Base-by-base conservation (phyloP, 345 rosid genomes). In the Murraya koenigii region DNA sequence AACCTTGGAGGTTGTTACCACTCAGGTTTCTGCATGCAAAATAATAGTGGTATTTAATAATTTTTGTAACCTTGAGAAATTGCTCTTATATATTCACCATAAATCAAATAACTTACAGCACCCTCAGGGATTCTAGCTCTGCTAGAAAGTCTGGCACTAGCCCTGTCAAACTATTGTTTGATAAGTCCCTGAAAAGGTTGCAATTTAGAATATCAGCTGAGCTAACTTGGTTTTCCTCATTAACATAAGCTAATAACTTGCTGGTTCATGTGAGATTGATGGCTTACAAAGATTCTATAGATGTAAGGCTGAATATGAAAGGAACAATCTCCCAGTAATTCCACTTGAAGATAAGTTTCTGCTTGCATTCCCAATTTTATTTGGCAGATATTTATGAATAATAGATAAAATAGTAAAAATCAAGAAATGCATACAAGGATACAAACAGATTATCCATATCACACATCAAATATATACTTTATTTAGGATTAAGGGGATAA, bases 151-250 rank as follows among this genome's bases (percentile, higher is more conserved):
- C 74, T 0, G 93, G 93, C 62, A 87, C 70, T 56, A 52, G 36
- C 5, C 90, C 92, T 0, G 75, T 80, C 80, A 89, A 82, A 72
- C 65, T 83, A 64, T 87, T 87, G 75, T 84, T 82, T n/a, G 90
- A 87, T 47, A 87, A 82, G 72, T 89, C 90, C 77, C 92, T 89
- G 68, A 8, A 22, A 35, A 33, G 4, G 28, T 35, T 19, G 2
- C 2, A n/a, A 74, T 9, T 7, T 4, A 32, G 4, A 49, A 26
- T 62, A 30, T 30, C 13, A 44, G 5, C 25, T 7, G 7, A 38
- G 47, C 65, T 35, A 19, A 30, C 32, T 30, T 30, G 32, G 32
- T 30, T 30, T 33, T 4, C 9, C n/a, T 23, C 26, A 19, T 23
- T 61, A 19, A 61, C 8, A 7, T 1, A 26, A 11, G 6, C 58